Base-by-base conservation (phyloP, 306 rosid species). In the Pachyrhizus erosus region DNA sequence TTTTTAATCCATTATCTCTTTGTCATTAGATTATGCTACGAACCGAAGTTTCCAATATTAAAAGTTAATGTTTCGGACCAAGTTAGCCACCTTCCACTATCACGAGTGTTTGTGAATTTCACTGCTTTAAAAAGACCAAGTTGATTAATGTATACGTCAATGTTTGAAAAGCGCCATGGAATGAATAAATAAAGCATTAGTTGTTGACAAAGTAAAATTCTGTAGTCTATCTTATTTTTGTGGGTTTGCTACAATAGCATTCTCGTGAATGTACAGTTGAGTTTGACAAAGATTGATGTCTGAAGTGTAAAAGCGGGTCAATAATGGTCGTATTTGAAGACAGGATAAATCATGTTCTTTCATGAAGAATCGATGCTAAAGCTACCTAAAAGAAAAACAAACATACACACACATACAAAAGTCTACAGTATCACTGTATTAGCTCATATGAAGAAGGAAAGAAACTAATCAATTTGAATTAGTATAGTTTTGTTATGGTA, bases 181-280 rank as follows among this genome's bases (percentile, higher is more conserved):
- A 55, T 73, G 80, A 72, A 51, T 54, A 72, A 33, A 71, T 40
- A 78, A 84, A 72, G 79, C 42, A 39, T 51, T 27, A 64, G 87
- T 27, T 51, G 76, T 83, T 70, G 83, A 24, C 61, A 78, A 71
- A 61, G 31, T 73, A 52, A 43, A 51, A 23, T 76, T 72, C 57
- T 80, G 21, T 62, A 62, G 70, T n/a, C 78, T 83, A 75, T 31
- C 67, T 83, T 76, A 69, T 46, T 43, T 14, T 21, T 45, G 58
- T 77, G 82, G 82, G 66, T 79, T 79, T 84, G 81, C 57, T 73
- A 80, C 65, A 54, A 39, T 51, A 80, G 14, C 72, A 69, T 60
- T 84, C 84, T 75, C 81, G 87, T 84, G 87, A 80, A 75, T 80
- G 79, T 1, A 75, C 79, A 80, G 85, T 80, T 48, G 37, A 75